Conservation (phyloP, 1,284 basidiomycete genomes). For the Caloboletus firmus region DNA sequence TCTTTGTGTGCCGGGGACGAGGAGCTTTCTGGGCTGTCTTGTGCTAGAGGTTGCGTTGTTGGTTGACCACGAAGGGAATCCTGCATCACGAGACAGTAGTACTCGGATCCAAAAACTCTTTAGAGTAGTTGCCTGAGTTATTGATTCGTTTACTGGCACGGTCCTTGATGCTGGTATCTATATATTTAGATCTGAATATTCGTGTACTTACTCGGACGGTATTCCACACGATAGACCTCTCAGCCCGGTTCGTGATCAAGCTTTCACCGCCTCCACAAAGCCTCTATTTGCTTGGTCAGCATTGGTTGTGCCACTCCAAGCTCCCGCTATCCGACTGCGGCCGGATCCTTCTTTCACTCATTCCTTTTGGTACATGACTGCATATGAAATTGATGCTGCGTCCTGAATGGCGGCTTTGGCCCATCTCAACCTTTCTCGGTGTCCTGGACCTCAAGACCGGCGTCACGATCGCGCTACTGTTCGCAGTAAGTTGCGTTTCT, state of each 20-base stretch:
- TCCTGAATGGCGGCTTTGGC: constrained; percentile 77
- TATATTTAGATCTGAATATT: background rate
- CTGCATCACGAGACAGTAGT: too few species aligned
- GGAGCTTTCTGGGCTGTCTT: too few species aligned
- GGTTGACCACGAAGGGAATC: too few species aligned
- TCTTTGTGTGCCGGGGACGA: too few species aligned
- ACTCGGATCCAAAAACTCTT: too few species aligned
- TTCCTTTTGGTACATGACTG: constrained; percentile 31
- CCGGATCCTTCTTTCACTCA: constrained; percentile 1
- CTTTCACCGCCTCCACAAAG: too few species aligned
- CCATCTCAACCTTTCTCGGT: constrained; percentile 79
- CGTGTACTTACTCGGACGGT: too few species aligned
- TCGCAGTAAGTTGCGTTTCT: constrained; percentile 61
- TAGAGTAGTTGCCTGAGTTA: background rate
- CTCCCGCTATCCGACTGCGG: background rate
- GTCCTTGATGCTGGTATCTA: background rate
- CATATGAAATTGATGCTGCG: constrained; percentile 77
- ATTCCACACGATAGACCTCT: too few species aligned
- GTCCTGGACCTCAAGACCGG: constrained; percentile 89
- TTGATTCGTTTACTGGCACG: too few species aligned
- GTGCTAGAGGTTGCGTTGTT: too few species aligned
- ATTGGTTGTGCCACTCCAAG: background rate
- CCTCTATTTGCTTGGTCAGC: constrained; percentile 16
- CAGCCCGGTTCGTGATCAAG: background rate
- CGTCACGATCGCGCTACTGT: constrained; percentile 81